Evolutionary conservation across 306 rosid species (phyloP), one percentile per base, ranked within the genome.

Genomic region (Cicer cuneatum): DNA sequence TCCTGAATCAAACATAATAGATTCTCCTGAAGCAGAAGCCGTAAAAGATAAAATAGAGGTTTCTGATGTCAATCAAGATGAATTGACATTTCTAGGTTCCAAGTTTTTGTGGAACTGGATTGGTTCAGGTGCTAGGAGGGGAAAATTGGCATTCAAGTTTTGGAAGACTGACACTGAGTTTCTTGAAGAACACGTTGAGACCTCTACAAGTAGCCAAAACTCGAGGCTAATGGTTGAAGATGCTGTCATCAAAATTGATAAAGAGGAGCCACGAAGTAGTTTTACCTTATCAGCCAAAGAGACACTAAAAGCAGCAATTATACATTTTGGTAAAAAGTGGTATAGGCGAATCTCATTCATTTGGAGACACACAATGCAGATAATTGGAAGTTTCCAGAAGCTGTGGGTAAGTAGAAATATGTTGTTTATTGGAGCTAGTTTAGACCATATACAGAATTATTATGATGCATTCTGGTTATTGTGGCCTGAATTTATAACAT

Each of bases 261-360:
- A 81, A 72, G 95, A 94, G 80, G 92, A 89, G 76, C 53, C 81
- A 10, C 88, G 40, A 2, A 83, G 66, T 79, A 85, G 85, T 74
- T 89, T 92, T 74, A 74, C 85, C 66, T 72, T 74, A 47, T 87
- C 90, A 42, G 93, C 92, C 71, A 90, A 86, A 81, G 93, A 90
- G 84, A 89, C 92, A 18, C 52, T 95, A 62, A 90, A 87, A 76
- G 96, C 97, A 8, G 90, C 90, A 39, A 62, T 87, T 70, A 46
- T 82, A 66, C 90, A 86, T 75, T 87, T 87, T 75, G 89, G 84
- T 35, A 95, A 82, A 79, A 88, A 88, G 80, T 95, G 96, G 98
- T 69, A 86, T 75, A 85, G 87, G 83, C 92, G 98, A 10, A 68
- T 92, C 37, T 85, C 88, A 46, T 92, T 92, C 60, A 70, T 95